These are phyloP conservation scores for Sporobolus alterniflorus DNA, from an alignment of 202 grass and related monocot species.

Conservation along the genomic window DNA sequence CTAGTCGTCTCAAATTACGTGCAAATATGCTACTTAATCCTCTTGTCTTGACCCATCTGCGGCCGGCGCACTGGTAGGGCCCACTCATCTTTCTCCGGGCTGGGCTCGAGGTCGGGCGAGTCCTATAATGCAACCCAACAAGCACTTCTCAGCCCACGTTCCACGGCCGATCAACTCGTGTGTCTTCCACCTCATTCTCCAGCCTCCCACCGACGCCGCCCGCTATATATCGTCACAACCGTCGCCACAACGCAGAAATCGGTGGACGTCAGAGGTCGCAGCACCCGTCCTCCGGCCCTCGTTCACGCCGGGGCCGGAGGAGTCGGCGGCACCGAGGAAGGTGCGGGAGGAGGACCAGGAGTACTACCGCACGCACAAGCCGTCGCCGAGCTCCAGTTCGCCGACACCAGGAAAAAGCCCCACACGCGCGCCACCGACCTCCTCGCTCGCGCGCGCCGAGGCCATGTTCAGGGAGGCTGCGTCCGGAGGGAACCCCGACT, in stretches of 20 bases:
- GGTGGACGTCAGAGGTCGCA: too few species aligned
- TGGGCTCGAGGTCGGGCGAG: too few species aligned
- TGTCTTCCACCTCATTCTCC: conserved; percentile 49
- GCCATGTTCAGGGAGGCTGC: conserved; percentile 56
- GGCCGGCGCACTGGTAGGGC: too few species aligned
- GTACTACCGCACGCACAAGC: conserved; percentile 80
- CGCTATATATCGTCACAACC: background rate
- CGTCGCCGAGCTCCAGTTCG: conserved; percentile 80
- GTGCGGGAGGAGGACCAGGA: conserved; percentile 47
- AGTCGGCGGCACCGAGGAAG: background rate
- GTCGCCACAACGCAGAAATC: too few species aligned
- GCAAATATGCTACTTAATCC: too few species aligned
- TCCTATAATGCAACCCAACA: too few species aligned
- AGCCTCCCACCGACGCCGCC: background rate
- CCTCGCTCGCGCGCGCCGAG: conserved; percentile 63
- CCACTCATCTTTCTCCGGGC: too few species aligned
- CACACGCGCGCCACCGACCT: conserved; percentile 38
- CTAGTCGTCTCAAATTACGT: too few species aligned
- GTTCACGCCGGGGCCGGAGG: conserved; percentile 48
- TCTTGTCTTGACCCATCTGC: too few species aligned
- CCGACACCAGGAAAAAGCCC: conserved; percentile 80
- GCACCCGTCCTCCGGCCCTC: background rate
- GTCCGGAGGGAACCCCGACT: conserved; percentile 50
- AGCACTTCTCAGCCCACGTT: too few species aligned
- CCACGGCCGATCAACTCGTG: conserved; percentile 31